These are phyloP conservation scores for Ensete ventricosum DNA, from an alignment of 176 grass and related monocot genomes.

Conservation along the genomic window DNA sequence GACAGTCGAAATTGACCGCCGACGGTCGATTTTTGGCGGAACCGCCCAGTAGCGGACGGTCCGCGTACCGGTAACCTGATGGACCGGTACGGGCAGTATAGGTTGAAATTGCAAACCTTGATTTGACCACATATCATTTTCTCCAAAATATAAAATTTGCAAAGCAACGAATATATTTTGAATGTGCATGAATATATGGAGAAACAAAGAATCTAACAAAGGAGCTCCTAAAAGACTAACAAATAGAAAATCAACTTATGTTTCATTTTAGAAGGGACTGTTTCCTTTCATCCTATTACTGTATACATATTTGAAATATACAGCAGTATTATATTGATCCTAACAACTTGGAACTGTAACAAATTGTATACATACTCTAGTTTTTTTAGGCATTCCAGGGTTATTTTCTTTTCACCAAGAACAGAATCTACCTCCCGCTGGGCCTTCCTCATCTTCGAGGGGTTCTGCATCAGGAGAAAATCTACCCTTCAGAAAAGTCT, in stretches of 20 bases:
- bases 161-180: neutral
- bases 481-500: neutral
- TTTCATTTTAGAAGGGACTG: neutral
- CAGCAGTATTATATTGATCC: neutral
- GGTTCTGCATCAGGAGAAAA: slow-evolving; percentile 43
- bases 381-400: slow-evolving; percentile 52
- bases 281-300: neutral
- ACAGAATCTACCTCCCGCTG: slow-evolving; percentile 84
- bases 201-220: neutral
- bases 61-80: too few species aligned
- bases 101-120: too few species aligned
- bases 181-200: too few species aligned
- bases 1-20: too few species aligned
- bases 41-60: too few species aligned
- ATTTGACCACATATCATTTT: neutral
- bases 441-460: slow-evolving; percentile 88
- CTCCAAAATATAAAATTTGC: neutral
- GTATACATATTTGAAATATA: neutral
- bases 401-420: slow-evolving; percentile 41
- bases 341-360: slow-evolving; percentile 8
- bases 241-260: neutral
- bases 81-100: too few species aligned
- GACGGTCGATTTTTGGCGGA: too few species aligned
- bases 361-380: slow-evolving; percentile 51
- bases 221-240: neutral